Percentiles rank a stretch among this genome's conserved stretches.
Conservation (phyloP, 257 asterid genomes). For the Penstemon eatonii region DNA sequence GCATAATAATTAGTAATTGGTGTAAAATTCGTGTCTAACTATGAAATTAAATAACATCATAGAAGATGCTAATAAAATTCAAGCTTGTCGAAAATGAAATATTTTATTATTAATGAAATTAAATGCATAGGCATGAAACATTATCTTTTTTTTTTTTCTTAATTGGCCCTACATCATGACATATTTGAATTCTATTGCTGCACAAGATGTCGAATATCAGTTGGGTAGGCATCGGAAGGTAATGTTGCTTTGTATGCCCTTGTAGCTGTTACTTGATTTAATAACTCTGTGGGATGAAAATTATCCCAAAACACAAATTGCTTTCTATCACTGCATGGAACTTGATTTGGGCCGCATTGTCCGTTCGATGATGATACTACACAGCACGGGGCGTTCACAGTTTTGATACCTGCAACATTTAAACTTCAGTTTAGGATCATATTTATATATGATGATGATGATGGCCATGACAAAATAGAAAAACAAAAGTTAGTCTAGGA, state of each 20-base stretch:
- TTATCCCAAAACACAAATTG: conserved; percentile 38
- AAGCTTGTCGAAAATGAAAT: too few relatives aligned
- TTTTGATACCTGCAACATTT: conserved; percentile 23
- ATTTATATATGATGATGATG: too few relatives aligned
- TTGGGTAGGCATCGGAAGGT: conserved; percentile 40
- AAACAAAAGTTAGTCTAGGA: background rate
- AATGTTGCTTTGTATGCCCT: conserved; percentile 29
- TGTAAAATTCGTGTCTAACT: too few relatives aligned
- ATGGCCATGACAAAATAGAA: background rate
- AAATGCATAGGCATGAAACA: too few relatives aligned
- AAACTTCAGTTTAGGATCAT: too few relatives aligned
- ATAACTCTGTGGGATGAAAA: conserved; percentile 36
- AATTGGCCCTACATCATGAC: too few relatives aligned
- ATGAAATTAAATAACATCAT: too few relatives aligned
- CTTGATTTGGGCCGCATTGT: conserved; percentile 23
- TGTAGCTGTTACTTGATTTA: conserved; percentile 11
- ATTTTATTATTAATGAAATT: too few relatives aligned
- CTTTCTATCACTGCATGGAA: conserved; percentile 37
- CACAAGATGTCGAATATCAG: conserved; percentile 35
- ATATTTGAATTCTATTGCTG: background rate
- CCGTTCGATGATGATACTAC: conserved; percentile 17
- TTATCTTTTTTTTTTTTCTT: too few relatives aligned
- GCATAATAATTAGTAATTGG: too few relatives aligned
- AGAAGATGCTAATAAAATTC: too few relatives aligned
- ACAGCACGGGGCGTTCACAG: conserved; percentile 39